Percentiles rank a stretch among this genome's conserved stretches.
Evolutionary conservation across 2,329 filamentous ascomycete species (phyloP).

Genomic region (Teratosphaeria gauchensis): DNA sequence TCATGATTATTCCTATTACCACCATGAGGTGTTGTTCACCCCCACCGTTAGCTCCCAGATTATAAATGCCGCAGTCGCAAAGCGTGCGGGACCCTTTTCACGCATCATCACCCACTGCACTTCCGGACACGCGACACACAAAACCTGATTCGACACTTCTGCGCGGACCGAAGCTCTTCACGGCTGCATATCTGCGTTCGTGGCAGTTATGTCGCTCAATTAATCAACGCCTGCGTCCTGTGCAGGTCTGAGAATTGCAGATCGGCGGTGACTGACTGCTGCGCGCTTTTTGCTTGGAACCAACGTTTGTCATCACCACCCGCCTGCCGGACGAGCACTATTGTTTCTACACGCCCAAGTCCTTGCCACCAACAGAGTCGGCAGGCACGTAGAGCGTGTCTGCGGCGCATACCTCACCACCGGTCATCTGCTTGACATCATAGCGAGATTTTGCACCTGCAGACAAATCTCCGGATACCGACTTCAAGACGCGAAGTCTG

Average conservation of each 20-base stretch:
- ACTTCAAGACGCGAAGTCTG: not conserved
- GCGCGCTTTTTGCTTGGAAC: too few species aligned
- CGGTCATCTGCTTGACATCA: not conserved
- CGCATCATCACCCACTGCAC: not conserved
- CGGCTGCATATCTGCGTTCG: not conserved
- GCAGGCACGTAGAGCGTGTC: not conserved
- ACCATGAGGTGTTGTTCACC: not conserved
- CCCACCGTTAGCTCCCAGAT: not conserved
- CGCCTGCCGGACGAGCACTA: not conserved
- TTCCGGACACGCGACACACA: not conserved
- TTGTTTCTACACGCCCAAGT: not conserved
- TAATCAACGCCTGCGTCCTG: not conserved
- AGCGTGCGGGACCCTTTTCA: not conserved
- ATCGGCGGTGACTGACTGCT: not conserved
- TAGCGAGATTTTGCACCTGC: not conserved
- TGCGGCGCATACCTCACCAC: not conserved
- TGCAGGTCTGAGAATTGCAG: not conserved
- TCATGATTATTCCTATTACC: not conserved
- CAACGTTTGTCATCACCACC: not conserved
- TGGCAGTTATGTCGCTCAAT: not conserved
- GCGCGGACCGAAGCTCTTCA: not conserved
- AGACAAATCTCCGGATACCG: not conserved
- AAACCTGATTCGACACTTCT: not conserved
- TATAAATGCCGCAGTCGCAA: too few species aligned
- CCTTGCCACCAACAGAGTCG: not conserved